Percentiles rank a stretch among this genome's conserved stretches.
These are phyloP conservation scores for Trichoderma brevicompactum DNA, from an alignment of 2,329 filamentous ascomycete species.

Conservation along the genomic window DNA sequence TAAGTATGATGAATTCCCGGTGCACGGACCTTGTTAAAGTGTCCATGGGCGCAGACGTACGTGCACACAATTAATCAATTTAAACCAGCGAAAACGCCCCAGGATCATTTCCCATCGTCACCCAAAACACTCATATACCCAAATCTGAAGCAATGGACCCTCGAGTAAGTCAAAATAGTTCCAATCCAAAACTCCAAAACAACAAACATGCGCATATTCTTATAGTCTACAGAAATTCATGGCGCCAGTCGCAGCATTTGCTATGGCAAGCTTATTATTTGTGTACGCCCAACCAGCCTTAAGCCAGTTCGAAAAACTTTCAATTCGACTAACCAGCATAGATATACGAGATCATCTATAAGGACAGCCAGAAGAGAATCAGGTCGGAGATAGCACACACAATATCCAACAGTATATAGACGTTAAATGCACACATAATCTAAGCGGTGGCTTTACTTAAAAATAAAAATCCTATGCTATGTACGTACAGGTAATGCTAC, in stretches of 20 bases:
- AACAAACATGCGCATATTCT: slow-evolving; percentile 7
- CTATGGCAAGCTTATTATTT: slow-evolving; percentile 15
- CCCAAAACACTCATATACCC: neutral
- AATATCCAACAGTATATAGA: neutral
- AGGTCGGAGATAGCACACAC: slow-evolving; percentile 1
- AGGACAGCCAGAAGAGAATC: slow-evolving; percentile 11
- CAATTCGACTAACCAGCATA: neutral
- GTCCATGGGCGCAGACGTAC: too few species aligned
- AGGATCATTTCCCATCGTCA: too few species aligned
- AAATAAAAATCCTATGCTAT: neutral
- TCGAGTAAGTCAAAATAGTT: slow-evolving; percentile 1
- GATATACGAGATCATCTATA: slow-evolving; percentile 16
- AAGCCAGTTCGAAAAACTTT: neutral
- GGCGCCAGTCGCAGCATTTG: slow-evolving; percentile 7
- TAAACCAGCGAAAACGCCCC: too few species aligned
- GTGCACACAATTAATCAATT: too few species aligned
- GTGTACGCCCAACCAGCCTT: slow-evolving; percentile 8
- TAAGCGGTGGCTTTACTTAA: neutral
- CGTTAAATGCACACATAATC: neutral
- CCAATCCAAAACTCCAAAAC: neutral
- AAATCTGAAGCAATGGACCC: slow-evolving; percentile 2
- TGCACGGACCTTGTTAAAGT: too few species aligned
- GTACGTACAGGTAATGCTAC: neutral
- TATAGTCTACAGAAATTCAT: slow-evolving; percentile 11
- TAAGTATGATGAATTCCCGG: too few species aligned